Evolutionary conservation across 192 early-diverging fungal genomes (phyloP), one percentile per base, ranked within the genome.

Genomic region (Mortierella hygrophila): DNA sequence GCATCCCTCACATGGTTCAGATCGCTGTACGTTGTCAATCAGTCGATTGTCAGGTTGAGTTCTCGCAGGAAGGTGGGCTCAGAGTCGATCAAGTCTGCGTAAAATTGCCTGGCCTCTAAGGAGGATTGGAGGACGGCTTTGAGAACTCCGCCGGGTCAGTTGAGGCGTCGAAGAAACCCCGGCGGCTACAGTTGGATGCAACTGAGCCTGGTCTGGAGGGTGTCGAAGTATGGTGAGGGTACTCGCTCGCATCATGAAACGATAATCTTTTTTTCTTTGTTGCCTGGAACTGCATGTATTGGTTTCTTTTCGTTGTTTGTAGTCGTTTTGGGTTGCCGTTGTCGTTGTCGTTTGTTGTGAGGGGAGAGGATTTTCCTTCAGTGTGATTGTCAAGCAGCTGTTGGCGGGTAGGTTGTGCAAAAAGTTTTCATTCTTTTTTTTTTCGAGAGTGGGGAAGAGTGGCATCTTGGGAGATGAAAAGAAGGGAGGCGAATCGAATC

Each of bases 41-140:
- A 77, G 18, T 49, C 46, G n/a, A 77, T 29, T 4, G 76, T 77
- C 42, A 77, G 40, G 35, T 77, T 68, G 26, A 77, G 76, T 23
- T 77, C 68, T 46, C 65, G 47, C 20, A 70, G n/a, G 29, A 35
- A 69, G 76, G 37, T 49, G 32, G 54, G 68, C 7, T 69, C 65
- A 37, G 76, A 68, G 46, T 69, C 65, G 15, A 75, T 35, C 29
- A 75, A 35, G 16, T 75, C 54, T 10, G 46, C 76, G 32, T 77
- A 77, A 20, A 70, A 77, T 26, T 77, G 60, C 35, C 70, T 77
- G 68, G 76, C 76, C 8, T 69, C 26, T 23, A 26, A 35, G 4
- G 68, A 41, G 0, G 68, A 70, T 3, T 77, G 18, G 10, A 77
- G 76, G 7, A 77, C 47, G 46, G 32, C 40, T 29, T 42, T 77